Evolutionary conservation across 257 asterid species (phyloP).

Genomic region (Ligustrum vulgare): DNA sequence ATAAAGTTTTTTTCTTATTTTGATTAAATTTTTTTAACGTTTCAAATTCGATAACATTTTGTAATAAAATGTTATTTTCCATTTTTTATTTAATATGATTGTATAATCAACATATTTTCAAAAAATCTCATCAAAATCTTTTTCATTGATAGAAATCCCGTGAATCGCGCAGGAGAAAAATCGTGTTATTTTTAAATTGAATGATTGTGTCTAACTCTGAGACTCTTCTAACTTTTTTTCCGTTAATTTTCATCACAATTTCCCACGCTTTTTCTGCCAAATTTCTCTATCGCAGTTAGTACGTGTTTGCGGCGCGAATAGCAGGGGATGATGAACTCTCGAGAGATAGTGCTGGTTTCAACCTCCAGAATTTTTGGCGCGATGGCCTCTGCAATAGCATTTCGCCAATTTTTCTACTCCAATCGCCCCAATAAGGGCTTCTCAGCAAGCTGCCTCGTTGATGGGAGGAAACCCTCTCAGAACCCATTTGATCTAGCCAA

Average conservation of each 20-base stretch:
- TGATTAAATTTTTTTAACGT: too few species aligned
- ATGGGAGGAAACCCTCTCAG: slow-evolving; percentile 31
- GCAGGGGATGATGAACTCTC: slow-evolving; percentile 49
- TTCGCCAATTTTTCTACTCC: slow-evolving; percentile 37
- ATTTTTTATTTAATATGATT: too few species aligned
- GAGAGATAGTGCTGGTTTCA: slow-evolving; percentile 56
- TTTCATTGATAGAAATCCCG: too few species aligned
- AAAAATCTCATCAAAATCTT: too few species aligned
- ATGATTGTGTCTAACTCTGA: too few species aligned
- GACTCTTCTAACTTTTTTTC: slow-evolving; percentile 28
- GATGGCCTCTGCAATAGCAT: slow-evolving; percentile 52
- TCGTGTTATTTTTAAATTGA: too few species aligned
- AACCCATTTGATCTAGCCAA: slow-evolving; percentile 75
- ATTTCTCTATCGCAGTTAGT: neutral
- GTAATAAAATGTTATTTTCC: too few species aligned
- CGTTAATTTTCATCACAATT: slow-evolving; percentile 23
- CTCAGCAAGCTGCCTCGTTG: slow-evolving; percentile 29
- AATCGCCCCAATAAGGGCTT: slow-evolving; percentile 34
- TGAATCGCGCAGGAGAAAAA: too few species aligned
- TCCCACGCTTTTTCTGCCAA: slow-evolving; percentile 27
- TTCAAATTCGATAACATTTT: too few species aligned
- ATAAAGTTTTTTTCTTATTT: too few species aligned
- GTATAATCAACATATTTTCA: too few species aligned
- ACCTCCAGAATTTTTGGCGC: slow-evolving; percentile 69
- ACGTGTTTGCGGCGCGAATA: slow-evolving; percentile 12